Conservation (phyloP, 2,329 filamentous ascomycete genomes). For the Ophiostoma ips region DNA sequence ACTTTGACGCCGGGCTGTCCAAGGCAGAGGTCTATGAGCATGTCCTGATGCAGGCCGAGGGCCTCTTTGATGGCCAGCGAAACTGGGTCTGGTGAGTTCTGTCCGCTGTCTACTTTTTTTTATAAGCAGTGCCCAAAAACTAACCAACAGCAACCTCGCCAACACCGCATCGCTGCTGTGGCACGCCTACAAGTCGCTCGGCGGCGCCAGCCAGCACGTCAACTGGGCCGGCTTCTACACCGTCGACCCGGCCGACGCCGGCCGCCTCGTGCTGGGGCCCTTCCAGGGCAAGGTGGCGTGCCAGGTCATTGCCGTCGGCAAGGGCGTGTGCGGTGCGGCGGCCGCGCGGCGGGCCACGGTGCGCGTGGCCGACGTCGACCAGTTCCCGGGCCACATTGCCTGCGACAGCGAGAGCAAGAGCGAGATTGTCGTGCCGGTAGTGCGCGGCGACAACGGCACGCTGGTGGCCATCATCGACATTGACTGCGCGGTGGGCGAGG, state of each 20-base stretch:
- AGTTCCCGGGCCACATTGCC: slow-evolving; percentile 68
- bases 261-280: slow-evolving; percentile 58
- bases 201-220: slow-evolving; percentile 48
- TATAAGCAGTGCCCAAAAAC: slow-evolving; percentile 24
- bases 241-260: slow-evolving; percentile 28
- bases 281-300: slow-evolving; percentile 74
- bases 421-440: slow-evolving; percentile 69
- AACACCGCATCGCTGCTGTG: slow-evolving; percentile 65
- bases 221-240: slow-evolving; percentile 80
- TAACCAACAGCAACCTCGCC: slow-evolving; percentile 42
- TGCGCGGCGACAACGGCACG: slow-evolving; percentile 19
- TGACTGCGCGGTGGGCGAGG: slow-evolving; percentile 53
- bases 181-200: slow-evolving; percentile 64
- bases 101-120: no score
- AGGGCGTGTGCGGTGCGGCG: slow-evolving; percentile 63
- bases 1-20: slow-evolving; percentile 49
- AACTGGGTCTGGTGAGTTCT: slow-evolving; percentile 53
- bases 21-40: slow-evolving; percentile 65
- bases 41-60: slow-evolving; percentile 54
- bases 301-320: slow-evolving; percentile 59
- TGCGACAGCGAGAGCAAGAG: slow-evolving; percentile 64
- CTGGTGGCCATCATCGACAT: slow-evolving; percentile 59
- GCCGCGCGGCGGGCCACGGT: slow-evolving; percentile 48
- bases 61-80: slow-evolving; percentile 56
- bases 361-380: slow-evolving; percentile 54